A percentile compares a stretch with the other conserved stretches of the same genome.
phyloP scores from a whole-genome alignment of 495 filamentous ascomycete genomes.

The Podospora fimiseda region DNA sequence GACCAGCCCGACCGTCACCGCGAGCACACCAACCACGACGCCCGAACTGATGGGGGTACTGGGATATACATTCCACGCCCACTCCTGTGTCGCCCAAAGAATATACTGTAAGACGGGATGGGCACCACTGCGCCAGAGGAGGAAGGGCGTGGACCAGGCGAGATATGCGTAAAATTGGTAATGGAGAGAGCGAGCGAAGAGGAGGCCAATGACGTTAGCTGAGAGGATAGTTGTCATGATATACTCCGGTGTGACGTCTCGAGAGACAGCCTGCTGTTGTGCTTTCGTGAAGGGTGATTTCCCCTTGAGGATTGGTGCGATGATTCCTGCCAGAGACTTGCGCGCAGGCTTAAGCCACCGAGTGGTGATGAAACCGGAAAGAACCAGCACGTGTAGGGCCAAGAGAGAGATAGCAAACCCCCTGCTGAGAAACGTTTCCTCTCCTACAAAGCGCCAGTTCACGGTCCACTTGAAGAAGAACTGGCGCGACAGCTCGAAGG shows the following conservation, averaged over 20 bases:
- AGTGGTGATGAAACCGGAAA: conserved; percentile 53
- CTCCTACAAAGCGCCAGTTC: conserved; percentile 90
- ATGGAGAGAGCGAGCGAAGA: conserved; percentile 87
- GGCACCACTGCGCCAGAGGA: conserved; percentile 75
- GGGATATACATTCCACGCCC: conserved; percentile 96
- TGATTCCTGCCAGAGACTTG: conserved; percentile 39
- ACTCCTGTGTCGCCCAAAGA: conserved; percentile 82
- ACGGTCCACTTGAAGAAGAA: conserved; percentile 99
- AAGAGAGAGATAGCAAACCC: conserved; percentile 65
- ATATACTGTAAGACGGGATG: conserved; percentile 65
- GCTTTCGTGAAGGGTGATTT: conserved; percentile 46
- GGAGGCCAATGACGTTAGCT: conserved; percentile 74
- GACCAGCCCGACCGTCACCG: conserved; percentile 54
- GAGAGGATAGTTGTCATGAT: conserved; percentile 73
- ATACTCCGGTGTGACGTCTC: conserved; percentile 62
- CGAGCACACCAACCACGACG: conserved; percentile 67
- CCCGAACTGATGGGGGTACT: conserved; percentile 74
- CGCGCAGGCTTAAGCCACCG: conserved; percentile 45
- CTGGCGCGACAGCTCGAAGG: conserved; percentile 82
- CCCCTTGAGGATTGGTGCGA: conserved; percentile 47
- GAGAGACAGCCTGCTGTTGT: conserved; percentile 49
- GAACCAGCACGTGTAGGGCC: conserved; percentile 56
- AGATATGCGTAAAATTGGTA: conserved; percentile 97
- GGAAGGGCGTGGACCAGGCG: conserved; percentile 84
- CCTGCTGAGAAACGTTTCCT: conserved; percentile 72